Conservation (phyloP, 257 asterid genomes). For the Primulina tabacum region DNA sequence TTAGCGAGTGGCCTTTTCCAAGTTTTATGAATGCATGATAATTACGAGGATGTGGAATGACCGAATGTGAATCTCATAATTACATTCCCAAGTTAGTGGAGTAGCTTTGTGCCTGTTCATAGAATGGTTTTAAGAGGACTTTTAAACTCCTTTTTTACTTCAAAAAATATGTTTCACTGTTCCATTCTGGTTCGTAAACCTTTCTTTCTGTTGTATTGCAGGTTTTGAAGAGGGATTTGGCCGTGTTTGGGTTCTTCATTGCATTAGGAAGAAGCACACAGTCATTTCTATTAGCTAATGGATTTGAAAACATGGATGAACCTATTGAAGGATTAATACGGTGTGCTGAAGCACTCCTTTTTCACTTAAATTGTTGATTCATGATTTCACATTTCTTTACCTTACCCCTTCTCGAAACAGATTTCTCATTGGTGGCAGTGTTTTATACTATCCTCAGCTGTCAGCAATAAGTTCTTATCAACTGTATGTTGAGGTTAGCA, state of each 20-base stretch:
- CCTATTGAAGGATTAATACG: constrained; percentile 79
- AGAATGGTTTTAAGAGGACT: constrained; percentile 10
- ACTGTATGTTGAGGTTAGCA: constrained; percentile 99
- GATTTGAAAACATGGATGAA: constrained; percentile 56
- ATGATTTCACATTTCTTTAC: neutral
- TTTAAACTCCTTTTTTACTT: constrained; percentile 15
- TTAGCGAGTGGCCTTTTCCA: constrained; percentile 15
- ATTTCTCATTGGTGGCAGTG: constrained; percentile 91
- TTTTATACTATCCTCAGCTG: constrained; percentile 91
- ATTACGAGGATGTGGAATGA: neutral
- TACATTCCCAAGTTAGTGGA: neutral
- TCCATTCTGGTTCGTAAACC: constrained; percentile 7
- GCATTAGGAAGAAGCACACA: constrained; percentile 92
- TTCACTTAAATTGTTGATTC: constrained; percentile 6
- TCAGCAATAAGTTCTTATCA: constrained; percentile 97
- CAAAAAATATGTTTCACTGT: constrained; percentile 17
- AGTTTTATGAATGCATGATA: constrained; percentile 1
- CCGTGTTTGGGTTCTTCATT: constrained; percentile 94
- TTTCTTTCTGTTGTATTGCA: constrained; percentile 30
- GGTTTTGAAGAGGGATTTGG: constrained; percentile 93
- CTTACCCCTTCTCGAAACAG: constrained; percentile 43
- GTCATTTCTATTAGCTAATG: constrained; percentile 68
- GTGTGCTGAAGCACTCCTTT: constrained; percentile 38
- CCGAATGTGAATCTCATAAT: constrained; percentile 9
- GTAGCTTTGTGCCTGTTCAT: constrained; percentile 1